Conservation (phyloP, 2,329 filamentous ascomycete genomes). For the Lomentospora prolificans region DNA sequence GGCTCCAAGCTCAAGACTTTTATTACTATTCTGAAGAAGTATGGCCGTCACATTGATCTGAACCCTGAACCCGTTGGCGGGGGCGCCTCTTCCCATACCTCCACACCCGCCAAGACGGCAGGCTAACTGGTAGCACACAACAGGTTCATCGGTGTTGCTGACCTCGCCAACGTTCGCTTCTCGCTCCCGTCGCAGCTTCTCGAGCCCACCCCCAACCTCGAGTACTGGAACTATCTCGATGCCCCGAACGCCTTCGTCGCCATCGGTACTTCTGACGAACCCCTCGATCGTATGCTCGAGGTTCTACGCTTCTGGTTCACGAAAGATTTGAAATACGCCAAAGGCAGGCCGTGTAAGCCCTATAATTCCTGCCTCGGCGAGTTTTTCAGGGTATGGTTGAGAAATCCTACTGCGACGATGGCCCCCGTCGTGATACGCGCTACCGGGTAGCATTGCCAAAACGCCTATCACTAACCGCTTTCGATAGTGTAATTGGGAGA, state of each 20-base stretch:
- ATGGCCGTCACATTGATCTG: slow-evolving; percentile 24
- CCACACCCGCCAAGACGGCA: background rate
- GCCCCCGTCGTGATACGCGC: background rate
- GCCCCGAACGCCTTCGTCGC: slow-evolving; percentile 79
- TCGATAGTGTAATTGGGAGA: slow-evolving; percentile 82
- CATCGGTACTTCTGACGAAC: slow-evolving; percentile 82
- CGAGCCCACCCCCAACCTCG: slow-evolving; percentile 91
- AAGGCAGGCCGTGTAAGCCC: slow-evolving; percentile 96
- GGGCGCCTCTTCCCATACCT: background rate
- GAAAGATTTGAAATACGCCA: slow-evolving; percentile 97
- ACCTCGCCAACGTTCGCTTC: slow-evolving; percentile 92
- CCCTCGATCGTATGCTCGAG: slow-evolving; percentile 87
- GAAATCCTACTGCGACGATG: background rate
- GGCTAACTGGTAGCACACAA: background rate
- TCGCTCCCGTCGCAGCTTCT: slow-evolving; percentile 91
- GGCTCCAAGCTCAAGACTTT: slow-evolving; percentile 85
- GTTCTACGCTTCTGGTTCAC: slow-evolving; percentile 97
- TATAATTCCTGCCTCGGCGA: slow-evolving; percentile 97
- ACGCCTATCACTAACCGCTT: background rate
- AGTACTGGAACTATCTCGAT: slow-evolving; percentile 99
- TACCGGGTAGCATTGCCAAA: background rate
- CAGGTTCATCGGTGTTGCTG: slow-evolving; percentile 91
- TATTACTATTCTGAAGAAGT: slow-evolving; percentile 80
- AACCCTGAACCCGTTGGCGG: background rate
- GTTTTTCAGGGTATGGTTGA: slow-evolving; percentile 75